Evolutionary conservation across 208 protist species (phyloP).

Genomic region (Angomonas deanei): DNA sequence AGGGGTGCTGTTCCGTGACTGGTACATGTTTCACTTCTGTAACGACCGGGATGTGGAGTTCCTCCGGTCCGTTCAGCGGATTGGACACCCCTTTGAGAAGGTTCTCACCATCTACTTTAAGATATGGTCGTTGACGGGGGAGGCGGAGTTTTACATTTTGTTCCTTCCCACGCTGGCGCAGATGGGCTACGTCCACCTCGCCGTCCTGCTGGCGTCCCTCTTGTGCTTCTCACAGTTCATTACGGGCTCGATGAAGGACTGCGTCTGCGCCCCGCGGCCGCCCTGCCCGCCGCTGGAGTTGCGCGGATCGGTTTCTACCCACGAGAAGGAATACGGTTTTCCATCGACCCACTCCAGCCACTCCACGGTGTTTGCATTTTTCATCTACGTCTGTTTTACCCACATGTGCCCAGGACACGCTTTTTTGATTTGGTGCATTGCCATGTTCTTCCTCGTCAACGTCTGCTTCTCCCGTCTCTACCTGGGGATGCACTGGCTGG

Average conservation of each 20-base stretch:
- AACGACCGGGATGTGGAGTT: conserved; percentile 36
- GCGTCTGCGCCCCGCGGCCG: conserved; percentile 50
- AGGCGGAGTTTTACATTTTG: conserved; percentile 64
- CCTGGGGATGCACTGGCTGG: conserved; percentile 78
- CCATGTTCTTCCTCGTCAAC: conserved; percentile 33
- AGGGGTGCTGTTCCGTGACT: conserved; percentile 40
- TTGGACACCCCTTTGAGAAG: conserved; percentile 18
- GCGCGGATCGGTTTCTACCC: conserved; percentile 29
- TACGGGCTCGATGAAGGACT: conserved; percentile 56
- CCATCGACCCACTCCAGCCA: conserved; percentile 65
- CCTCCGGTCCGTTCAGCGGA: conserved; percentile 32
- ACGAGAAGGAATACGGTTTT: conserved; percentile 71
- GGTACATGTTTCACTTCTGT: conserved; percentile 71
- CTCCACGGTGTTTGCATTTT: conserved; percentile 48
- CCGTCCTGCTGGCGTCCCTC: conserved; percentile 30
- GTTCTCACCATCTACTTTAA: conserved; percentile 45
- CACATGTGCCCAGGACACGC: conserved; percentile 27
- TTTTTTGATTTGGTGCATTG: conserved; percentile 35
- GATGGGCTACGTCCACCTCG: conserved; percentile 26
- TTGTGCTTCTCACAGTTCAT: conserved; percentile 61
- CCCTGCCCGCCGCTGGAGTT: conserved; percentile 61
- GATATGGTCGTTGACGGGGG: conserved; percentile 56
- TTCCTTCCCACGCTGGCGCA: conserved; percentile 53
- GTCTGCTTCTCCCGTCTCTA: conserved; percentile 58
- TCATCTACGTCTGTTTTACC: conserved; percentile 34